A percentile compares a stretch with the other conserved stretches of the same genome.
Conservation (phyloP, 1,139 yeast genomes). For the Kodamaea ohmeri region DNA sequence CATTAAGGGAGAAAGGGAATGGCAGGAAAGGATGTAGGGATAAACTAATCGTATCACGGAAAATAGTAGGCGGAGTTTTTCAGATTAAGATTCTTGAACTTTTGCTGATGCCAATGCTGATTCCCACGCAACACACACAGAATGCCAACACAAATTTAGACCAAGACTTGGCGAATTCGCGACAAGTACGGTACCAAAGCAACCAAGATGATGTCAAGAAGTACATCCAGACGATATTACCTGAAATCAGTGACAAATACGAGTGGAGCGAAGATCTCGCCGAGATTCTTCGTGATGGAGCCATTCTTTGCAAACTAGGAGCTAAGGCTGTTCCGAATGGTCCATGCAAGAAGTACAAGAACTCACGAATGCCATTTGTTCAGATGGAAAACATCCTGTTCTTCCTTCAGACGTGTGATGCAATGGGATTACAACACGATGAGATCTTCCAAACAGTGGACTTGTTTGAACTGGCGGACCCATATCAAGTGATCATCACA, state of each 20-base stretch:
- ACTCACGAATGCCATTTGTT: conserved; percentile 76
- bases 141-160: conserved; percentile 50
- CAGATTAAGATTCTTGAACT: no score
- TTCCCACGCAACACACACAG: conserved; percentile 4
- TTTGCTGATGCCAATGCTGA: background rate
- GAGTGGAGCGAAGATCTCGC: conserved; percentile 35
- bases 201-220: conserved; percentile 45
- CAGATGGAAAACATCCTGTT: conserved; percentile 86
- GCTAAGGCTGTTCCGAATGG: conserved; percentile 27
- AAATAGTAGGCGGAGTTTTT: no score
- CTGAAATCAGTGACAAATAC: conserved; percentile 12
- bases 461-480: conserved; percentile 69
- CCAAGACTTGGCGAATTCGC: conserved; percentile 49
- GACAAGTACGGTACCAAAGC: conserved; percentile 48
- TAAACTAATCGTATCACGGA: no score
- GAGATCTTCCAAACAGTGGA: conserved; percentile 84
- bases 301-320: conserved; percentile 55
- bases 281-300: conserved; percentile 63
- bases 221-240: conserved; percentile 32
- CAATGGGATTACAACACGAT: conserved; percentile 74
- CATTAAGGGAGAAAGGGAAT: no score
- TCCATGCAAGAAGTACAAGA: conserved; percentile 47
- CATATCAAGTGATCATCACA: conserved; percentile 73
- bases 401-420: conserved; percentile 59
- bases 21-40: no score